A percentile compares a stretch with the other conserved stretches of the same genome.
phyloP scores from a whole-genome alignment of 331 rosid genomes.

The Acacia concinna region DNA sequence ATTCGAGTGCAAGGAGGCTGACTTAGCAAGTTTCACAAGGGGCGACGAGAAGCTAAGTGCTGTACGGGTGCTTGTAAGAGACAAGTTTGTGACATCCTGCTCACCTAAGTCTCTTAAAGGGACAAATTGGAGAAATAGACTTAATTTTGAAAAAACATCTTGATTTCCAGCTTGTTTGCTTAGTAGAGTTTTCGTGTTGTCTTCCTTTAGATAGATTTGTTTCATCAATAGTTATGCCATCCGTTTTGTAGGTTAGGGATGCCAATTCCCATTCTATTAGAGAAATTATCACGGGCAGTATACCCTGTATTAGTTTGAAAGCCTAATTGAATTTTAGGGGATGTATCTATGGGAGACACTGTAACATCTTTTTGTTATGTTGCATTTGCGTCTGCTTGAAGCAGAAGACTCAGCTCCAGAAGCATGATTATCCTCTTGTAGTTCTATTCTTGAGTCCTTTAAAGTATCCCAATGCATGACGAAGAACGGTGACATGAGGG shows the following conservation, averaged over 20 bases:
- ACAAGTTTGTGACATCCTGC: too few relatives aligned
- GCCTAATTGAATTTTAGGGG: conserved; percentile 30
- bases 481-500: conserved; percentile 49
- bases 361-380: conserved; percentile 30
- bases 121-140: conserved; percentile 36
- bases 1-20: too few relatives aligned
- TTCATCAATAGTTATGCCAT: conserved; percentile 47
- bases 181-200: conserved; percentile 41
- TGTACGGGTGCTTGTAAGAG: too few relatives aligned
- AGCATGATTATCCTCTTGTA: conserved; percentile 35
- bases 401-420: conserved; percentile 45
- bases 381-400: conserved; percentile 41
- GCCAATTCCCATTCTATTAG: conserved; percentile 36
- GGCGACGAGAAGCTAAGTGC: too few relatives aligned
- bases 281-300: conserved; percentile 33
- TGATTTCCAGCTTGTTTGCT: conserved; percentile 32
- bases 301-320: conserved; percentile 33
- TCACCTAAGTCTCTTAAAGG: conserved; percentile 45
- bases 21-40: too few relatives aligned
- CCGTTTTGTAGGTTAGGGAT: conserved; percentile 33
- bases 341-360: conserved; percentile 38
- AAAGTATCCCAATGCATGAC: conserved; percentile 36
- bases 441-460: conserved; percentile 45
- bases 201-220: conserved; percentile 41
- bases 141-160: conserved; percentile 37